phyloP scores from a whole-genome alignment of 495 filamentous ascomycete species.

The Aspergillus steynii region DNA sequence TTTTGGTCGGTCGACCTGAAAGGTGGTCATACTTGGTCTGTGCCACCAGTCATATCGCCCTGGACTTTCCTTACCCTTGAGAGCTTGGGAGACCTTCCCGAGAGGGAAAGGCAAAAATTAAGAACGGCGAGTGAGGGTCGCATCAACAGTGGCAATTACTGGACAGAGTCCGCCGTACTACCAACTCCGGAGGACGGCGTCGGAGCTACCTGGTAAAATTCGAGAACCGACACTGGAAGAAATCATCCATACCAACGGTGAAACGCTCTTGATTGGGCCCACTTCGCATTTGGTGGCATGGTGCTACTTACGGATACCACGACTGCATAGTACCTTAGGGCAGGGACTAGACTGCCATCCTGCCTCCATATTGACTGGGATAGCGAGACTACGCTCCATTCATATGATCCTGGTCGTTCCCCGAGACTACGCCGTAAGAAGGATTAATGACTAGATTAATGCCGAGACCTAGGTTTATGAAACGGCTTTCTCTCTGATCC shows the following conservation, averaged over 20 bases:
- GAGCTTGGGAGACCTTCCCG: neutral
- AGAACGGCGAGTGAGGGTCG: neutral
- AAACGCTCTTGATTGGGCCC: slow-evolving; percentile 9
- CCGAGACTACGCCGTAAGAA: neutral
- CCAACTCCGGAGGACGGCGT: neutral
- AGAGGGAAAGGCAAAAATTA: neutral
- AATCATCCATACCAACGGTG: slow-evolving; percentile 3
- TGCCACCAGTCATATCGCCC: neutral
- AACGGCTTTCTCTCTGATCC: neutral
- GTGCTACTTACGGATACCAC: slow-evolving; percentile 4
- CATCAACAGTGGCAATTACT: neutral
- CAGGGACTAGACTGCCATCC: neutral
- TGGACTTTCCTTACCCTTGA: neutral
- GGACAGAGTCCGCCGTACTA: neutral
- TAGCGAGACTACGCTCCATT: neutral
- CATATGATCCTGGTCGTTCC: neutral
- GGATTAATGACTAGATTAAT: slow-evolving; percentile 1
- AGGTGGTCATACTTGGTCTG: neutral
- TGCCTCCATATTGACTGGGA: neutral
- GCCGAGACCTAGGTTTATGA: neutral
- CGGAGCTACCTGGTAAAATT: slow-evolving; percentile 2
- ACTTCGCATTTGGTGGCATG: slow-evolving; percentile 1
- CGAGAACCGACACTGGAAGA: slow-evolving; percentile 9
- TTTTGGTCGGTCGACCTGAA: neutral
- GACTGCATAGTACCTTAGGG: slow-evolving; percentile 4